Evolutionary conservation across 805 yeast species (phyloP).

Genomic region (Hemisphaericaspora nanyangensis): DNA sequence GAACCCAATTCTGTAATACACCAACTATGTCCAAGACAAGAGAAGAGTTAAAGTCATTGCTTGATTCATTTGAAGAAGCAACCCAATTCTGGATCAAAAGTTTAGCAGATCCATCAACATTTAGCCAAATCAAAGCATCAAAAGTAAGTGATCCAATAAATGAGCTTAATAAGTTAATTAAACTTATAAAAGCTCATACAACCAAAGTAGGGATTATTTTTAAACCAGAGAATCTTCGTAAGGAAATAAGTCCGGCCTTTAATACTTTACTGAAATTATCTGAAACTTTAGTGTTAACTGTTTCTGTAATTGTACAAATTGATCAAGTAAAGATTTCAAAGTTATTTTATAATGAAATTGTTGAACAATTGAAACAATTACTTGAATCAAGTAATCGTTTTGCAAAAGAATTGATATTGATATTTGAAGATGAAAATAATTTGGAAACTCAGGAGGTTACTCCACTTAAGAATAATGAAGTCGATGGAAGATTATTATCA

Average conservation of each 20-base stretch:
- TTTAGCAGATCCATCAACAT: constrained; percentile 7
- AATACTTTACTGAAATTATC: constrained; percentile 46
- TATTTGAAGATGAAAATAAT: constrained; percentile 9
- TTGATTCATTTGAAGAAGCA: constrained; percentile 28
- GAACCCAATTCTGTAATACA: not conserved
- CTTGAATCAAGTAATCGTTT: constrained; percentile 6
- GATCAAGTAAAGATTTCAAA: constrained; percentile 26
- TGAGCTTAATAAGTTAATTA: constrained; percentile 58
- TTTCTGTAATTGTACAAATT: constrained; percentile 40
- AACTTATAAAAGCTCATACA: constrained; percentile 66
- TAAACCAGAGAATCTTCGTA: constrained; percentile 49
- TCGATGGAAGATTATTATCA: constrained; percentile 46
- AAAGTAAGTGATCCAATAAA: constrained; percentile 42
- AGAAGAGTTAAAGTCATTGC: constrained; percentile 19
- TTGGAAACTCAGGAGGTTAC: constrained; percentile 9
- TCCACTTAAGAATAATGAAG: constrained; percentile 13
- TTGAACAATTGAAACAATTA: constrained; percentile 7
- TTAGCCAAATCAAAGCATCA: constrained; percentile 22
- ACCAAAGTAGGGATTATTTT: constrained; percentile 74
- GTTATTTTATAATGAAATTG: constrained; percentile 9
- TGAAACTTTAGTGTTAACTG: constrained; percentile 39
- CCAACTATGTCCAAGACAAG: constrained; percentile 13
- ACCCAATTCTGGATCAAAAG: constrained; percentile 24
- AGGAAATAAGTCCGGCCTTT: constrained; percentile 47
- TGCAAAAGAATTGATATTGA: constrained; percentile 11